Percentiles rank a stretch among this genome's conserved stretches.
These are phyloP conservation scores for Debaryomycetaceae sp. DNA, from an alignment of 1,139 yeast species.

Conservation along the genomic window DNA sequence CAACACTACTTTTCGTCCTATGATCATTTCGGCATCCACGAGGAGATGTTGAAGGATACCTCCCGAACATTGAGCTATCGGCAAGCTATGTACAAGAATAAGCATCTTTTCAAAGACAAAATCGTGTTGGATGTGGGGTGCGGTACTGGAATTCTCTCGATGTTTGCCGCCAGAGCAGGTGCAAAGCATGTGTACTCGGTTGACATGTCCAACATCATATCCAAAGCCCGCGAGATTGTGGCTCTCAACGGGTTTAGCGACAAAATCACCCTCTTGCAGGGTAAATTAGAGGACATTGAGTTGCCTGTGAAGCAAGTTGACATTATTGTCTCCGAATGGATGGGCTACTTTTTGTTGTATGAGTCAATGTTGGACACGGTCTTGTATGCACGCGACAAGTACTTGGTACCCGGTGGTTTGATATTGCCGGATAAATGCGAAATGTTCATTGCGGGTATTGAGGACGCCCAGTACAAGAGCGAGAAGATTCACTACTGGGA, in stretches of 20 bases:
- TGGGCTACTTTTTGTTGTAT: conserved; percentile 94
- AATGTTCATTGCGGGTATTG: conserved; percentile 86
- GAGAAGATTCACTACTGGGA: conserved; percentile 95
- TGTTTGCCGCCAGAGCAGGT: conserved; percentile 98
- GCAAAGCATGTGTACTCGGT: conserved; percentile 96
- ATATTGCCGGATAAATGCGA: conserved; percentile 94
- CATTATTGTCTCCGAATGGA: conserved; percentile 96
- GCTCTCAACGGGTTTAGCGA: conserved; percentile 77
- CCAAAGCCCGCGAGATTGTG: conserved; percentile 82
- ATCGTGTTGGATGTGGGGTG: conserved; percentile 97
- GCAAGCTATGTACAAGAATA: conserved; percentile 86
- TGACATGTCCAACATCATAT: conserved; percentile 94
- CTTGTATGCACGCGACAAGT: conserved; percentile 84
- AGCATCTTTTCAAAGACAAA: conserved; percentile 82
- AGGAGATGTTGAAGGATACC: conserved; percentile 95
- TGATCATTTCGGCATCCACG: conserved; percentile 96
- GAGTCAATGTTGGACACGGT: conserved; percentile 99
- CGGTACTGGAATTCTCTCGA: conserved; percentile 93
- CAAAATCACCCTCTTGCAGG: conserved; percentile 80
- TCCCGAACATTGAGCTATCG: conserved; percentile 89
- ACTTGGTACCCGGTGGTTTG: conserved; percentile 76
- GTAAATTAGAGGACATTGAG: conserved; percentile 88
- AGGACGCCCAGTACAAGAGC: conserved; percentile 87
- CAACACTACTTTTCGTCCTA: conserved; percentile 92
- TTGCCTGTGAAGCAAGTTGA: conserved; percentile 78